Conservation (phyloP, 805 yeast species). For the Pichia thaimueangensis region DNA sequence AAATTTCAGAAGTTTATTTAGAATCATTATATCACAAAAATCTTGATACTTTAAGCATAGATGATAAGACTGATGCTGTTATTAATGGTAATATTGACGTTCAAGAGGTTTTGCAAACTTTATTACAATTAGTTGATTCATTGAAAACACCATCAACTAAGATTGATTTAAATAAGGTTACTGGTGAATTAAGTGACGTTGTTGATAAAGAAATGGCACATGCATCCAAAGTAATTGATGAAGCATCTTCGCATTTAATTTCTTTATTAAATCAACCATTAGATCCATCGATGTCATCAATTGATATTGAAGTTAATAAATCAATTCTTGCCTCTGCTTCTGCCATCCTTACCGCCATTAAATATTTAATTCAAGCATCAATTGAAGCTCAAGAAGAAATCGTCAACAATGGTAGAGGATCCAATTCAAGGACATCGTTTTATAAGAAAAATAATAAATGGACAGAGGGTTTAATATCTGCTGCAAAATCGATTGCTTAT, state of each 20-base stretch:
- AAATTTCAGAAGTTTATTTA: slow-evolving; percentile 56
- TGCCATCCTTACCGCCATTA: slow-evolving; percentile 74
- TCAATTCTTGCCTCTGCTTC: slow-evolving; percentile 73
- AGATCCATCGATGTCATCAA: slow-evolving; percentile 46
- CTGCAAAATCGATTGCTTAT: slow-evolving; percentile 79
- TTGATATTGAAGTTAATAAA: slow-evolving; percentile 64
- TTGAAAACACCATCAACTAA: slow-evolving; percentile 34
- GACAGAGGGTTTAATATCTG: slow-evolving; percentile 91
- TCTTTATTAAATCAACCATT: slow-evolving; percentile 42
- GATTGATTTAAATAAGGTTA: slow-evolving; percentile 20
- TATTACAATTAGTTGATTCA: slow-evolving; percentile 49
- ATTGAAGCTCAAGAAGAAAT: slow-evolving; percentile 79
- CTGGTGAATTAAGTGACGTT: slow-evolving; percentile 57
- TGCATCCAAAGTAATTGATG: slow-evolving; percentile 64
- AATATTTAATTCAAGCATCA: slow-evolving; percentile 64
- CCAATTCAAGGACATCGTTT: slow-evolving; percentile 61
- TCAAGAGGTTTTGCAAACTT: slow-evolving; percentile 60
- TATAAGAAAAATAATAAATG: slow-evolving; percentile 84
- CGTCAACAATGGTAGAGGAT: slow-evolving; percentile 54
- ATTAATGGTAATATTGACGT: slow-evolving; percentile 70
- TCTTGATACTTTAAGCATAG: slow-evolving; percentile 45
- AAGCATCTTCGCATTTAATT: slow-evolving; percentile 56
- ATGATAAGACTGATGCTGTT: slow-evolving; percentile 69
- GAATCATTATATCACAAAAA: slow-evolving; percentile 49
- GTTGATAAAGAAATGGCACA: slow-evolving; percentile 69